Base-by-base conservation (phyloP, 768 basidiomycete species). In the Dioszegia hungarica region DNA sequence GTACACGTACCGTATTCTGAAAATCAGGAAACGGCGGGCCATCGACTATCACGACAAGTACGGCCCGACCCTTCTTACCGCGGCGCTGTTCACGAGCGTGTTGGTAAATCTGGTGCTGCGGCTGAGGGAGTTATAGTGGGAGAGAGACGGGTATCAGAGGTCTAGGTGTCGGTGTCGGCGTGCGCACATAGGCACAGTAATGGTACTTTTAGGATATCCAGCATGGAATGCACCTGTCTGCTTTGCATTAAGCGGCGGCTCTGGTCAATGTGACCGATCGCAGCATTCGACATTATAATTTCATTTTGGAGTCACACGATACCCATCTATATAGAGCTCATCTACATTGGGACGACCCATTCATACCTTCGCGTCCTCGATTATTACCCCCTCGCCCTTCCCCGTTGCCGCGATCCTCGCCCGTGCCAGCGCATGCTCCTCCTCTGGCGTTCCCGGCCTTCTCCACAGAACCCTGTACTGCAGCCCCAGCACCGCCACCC, bases 31-130 rank as follows among this genome's bases (percentile, higher is more conserved):
- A 43, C 53, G 73, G 25, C 62, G 56, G 37, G 73, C 72, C 20
- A 64, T 70, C 27, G 63, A 66, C 31, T 77, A 75, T 54, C 75
- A 77, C 60, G 76, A 75, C 51, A 61, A 63, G 37, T 66, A 60
- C 44, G 76, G 75, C 11, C 76, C 76, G 14, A 65, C 64, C 12
- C 34, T 72, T 3, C 62, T 77, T 17, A 72, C 72, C 47, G 57
- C 45, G 0, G 62, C 70, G 19, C 40, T 75, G 41, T 52, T 75
- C 25, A 58, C 54, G 1, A 73, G 72, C 44, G 65, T 72, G 12
- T 19, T 69, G 52, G 70, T 75, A 44, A 75, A 75, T 47, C 45
- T 74, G 27, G 55, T 69, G 3, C 38, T 75, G 55, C 43, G 74
- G 24, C 51, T 75, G 41, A 67, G 63, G 51, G 66, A 75, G 56